A percentile compares a stretch with the other conserved stretches of the same genome.
Evolutionary conservation across 2,329 filamentous ascomycete genomes (phyloP).

Genomic region (Chaetomiaceae sp.): DNA sequence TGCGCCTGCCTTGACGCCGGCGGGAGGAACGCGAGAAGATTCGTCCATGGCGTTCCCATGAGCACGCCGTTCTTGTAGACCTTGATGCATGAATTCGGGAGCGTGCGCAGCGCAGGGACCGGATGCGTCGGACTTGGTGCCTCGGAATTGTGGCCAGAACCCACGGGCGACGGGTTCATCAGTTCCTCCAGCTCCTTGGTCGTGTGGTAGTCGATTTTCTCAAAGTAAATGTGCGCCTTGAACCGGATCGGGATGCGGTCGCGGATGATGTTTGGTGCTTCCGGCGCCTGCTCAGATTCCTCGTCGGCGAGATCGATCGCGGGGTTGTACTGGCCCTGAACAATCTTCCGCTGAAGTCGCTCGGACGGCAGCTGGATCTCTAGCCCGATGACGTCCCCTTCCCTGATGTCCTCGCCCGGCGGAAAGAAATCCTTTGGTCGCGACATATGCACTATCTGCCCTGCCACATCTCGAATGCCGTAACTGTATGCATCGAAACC

Average conservation of each 20-base stretch:
- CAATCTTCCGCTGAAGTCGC: slow-evolving; percentile 79
- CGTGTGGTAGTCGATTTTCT: slow-evolving; percentile 83
- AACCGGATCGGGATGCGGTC: slow-evolving; percentile 93
- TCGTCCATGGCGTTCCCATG: slow-evolving; percentile 82
- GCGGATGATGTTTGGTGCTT: slow-evolving; percentile 76
- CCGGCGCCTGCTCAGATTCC: slow-evolving; percentile 48
- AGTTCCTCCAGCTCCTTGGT: slow-evolving; percentile 84
- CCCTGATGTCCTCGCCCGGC: slow-evolving; percentile 70
- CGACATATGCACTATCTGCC: slow-evolving; percentile 90
- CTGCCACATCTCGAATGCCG: slow-evolving; percentile 80
- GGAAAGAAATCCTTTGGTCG: slow-evolving; percentile 87
- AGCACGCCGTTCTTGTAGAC: slow-evolving; percentile 89
- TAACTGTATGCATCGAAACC: slow-evolving; percentile 93
- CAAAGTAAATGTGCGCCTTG: slow-evolving; percentile 90
- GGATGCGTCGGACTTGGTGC: slow-evolving; percentile 68
- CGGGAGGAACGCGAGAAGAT: slow-evolving; percentile 85
- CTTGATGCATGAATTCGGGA: slow-evolving; percentile 81
- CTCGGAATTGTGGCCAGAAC: slow-evolving; percentile 43
- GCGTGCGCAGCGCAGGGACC: slow-evolving; percentile 70
- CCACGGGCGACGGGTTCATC: slow-evolving; percentile 62
- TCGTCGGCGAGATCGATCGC: slow-evolving; percentile 67
- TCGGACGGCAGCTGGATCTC: slow-evolving; percentile 89
- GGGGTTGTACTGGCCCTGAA: slow-evolving; percentile 82
- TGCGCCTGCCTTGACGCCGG: slow-evolving; percentile 73
- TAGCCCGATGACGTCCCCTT: slow-evolving; percentile 90